phyloP scores from a whole-genome alignment of 106 monocot genomes.

The Apostasia shenzhenica region DNA sequence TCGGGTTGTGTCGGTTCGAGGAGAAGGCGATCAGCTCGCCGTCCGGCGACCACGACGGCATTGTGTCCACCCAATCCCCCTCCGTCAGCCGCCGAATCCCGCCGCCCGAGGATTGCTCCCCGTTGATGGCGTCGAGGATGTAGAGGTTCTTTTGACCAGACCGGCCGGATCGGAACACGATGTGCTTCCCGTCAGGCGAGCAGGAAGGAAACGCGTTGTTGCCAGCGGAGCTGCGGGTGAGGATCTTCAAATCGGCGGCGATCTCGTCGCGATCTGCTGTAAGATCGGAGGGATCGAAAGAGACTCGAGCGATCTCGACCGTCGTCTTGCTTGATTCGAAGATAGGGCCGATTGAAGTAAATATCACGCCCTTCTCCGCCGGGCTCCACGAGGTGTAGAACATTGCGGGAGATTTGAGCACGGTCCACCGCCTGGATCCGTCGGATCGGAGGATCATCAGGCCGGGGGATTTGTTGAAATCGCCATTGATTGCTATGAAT shows the following conservation, averaged over 20 bases:
- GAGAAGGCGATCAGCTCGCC: constrained; percentile 85
- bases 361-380: constrained; percentile 53
- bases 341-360: constrained; percentile 66
- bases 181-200: constrained; percentile 68
- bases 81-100: constrained; percentile 55
- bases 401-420: constrained; percentile 23
- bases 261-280: constrained; percentile 11
- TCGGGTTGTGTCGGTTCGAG: constrained; percentile 68
- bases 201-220: constrained; percentile 86
- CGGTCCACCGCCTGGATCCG: constrained; percentile 53
- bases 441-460: constrained; percentile 49
- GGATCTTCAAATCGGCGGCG: constrained; percentile 33
- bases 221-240: constrained; percentile 42
- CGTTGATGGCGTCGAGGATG: constrained; percentile 58
- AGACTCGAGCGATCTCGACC: constrained; percentile 64
- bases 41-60: constrained; percentile 90
- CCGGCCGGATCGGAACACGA: constrained; percentile 87
- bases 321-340: constrained; percentile 44
- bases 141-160: constrained; percentile 78
- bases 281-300: constrained; percentile 43
- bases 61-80: constrained; percentile 86
- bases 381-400: constrained; percentile 81
- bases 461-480: constrained; percentile 35
- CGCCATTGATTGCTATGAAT: constrained; percentile 41
- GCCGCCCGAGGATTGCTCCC: constrained; percentile 23